Base-by-base conservation (phyloP, 805 yeast species). In the Metschnikowia vanudenii region DNA sequence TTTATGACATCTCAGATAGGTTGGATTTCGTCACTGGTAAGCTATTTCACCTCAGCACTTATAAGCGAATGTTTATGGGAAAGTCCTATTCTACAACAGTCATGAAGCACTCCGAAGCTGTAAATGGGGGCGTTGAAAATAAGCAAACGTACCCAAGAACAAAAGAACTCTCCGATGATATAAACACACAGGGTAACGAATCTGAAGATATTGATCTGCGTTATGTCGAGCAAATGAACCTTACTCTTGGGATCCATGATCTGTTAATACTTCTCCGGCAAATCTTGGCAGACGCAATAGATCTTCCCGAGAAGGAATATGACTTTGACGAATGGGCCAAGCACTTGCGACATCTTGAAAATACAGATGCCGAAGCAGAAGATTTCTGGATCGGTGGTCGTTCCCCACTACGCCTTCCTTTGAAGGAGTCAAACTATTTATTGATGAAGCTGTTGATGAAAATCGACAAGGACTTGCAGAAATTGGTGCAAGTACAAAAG, bases 351-450 rank as follows among this genome's bases (percentile, higher is more conserved):
- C 53, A 70, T 13, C 51, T 74, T 8, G 67, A 61, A 17, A 32
- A 57, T 3, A 53, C 59, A 11, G 63, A 56, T 1, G 50, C 52
- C 0, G 34, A 31, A 3, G 28, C 11, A 11, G 45, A 39, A 8
- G 48, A 67, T 36, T 83, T 70, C 57, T 88, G 96, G 96, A 53
- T 88, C 2, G 73, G 84, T 7, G 80, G 80, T 1, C 57, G 64
- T 1, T 82, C 90, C 1, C 96, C 96, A 0, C 65, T 88, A 35
- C 71, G 85, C 37, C 79, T 76, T 45, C 94, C 94, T 0, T 67
- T 85, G 32, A 76, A 75, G 53, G 90, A 88, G 59, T 81, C 90
- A 0, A 79, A 80, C 47, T 86, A 79, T 56, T 75, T 86, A 30
- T 60, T 76, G 26, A 61, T 71, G 45, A 62, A 75, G 45, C 54